Evolutionary conservation across 192 early-diverging fungal genomes (phyloP), one percentile per base, ranked within the genome.

Genomic region (Coemansia aciculifera): DNA sequence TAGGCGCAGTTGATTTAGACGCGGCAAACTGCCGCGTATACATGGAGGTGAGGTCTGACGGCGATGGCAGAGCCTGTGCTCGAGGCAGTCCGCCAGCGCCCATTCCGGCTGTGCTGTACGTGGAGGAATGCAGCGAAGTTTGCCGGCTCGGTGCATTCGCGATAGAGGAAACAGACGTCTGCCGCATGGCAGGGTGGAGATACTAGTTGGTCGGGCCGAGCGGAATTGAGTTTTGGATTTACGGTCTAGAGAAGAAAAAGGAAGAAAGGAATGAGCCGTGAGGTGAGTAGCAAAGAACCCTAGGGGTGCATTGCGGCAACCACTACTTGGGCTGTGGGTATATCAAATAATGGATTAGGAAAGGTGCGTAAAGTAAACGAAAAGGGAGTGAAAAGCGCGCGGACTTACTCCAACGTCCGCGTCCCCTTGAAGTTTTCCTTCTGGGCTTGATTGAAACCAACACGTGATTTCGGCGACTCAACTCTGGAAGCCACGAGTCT

Each of bases 1-100:
- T 77, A n/a, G 74, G 27, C 32, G 54, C 71, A 17, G 51, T 6
- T 3, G 74, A 11, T 60, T 76, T 84, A 32, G 82, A 68, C 17
- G 61, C 38, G 38, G 82, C 76, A 72, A 79, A 84, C 66, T 84
- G 81, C 23, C 76, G 63, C 21, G 76, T 74, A 56, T 83, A 83
- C 81, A 83, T 69, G 31, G 72, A 71, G 8, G 81, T 68, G 40
- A 83, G 76, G 54, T 83, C 81, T 23, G 67, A n/a, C 13, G 72
- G 68, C 15, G 71, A 65, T 24, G 67, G 51, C 67, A 74, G 54
- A 19, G 62, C 62, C 31, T 72, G 73, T 1, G 69, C 32, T 38
- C 67, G 51, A 54, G 42, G 24, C 8, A 63, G 42, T 44, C 56
- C 42, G 34, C 68, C 57, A 24, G 51, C 24, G n/a, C 43, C 49